Evolutionary conservation across 1,284 basidiomycete genomes (phyloP).

Genomic region (Sporisorium reilianum): DNA sequence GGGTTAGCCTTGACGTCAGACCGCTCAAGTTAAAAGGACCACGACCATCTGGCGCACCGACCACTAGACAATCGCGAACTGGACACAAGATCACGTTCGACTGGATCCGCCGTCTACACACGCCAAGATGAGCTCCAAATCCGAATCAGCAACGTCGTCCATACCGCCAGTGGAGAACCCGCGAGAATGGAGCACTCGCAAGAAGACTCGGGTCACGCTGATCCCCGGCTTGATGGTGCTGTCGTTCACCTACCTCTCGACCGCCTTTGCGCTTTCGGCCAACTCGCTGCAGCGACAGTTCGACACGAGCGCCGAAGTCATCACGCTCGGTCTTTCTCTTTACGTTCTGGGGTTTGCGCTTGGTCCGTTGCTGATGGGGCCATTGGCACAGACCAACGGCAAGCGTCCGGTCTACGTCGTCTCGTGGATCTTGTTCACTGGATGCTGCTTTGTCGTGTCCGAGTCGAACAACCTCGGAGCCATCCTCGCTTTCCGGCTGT

Average conservation of each 20-base stretch:
- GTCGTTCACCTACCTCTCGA: constrained; percentile 44
- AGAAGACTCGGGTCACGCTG: constrained; percentile 34
- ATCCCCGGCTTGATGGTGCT: constrained; percentile 39
- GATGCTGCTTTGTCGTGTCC: constrained; percentile 51
- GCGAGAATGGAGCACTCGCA: constrained; percentile 31
- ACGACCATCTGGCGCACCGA: no score
- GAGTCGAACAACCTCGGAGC: constrained; percentile 60
- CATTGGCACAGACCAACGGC: constrained; percentile 39
- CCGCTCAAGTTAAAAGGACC: no score
- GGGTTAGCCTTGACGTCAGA: neutral
- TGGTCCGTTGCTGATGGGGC: constrained; percentile 43
- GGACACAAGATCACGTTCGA: no score
- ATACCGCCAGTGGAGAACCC: constrained; percentile 36
- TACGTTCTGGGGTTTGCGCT: constrained; percentile 43
- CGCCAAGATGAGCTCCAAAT: constrained; percentile 3
- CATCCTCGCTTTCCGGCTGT: constrained; percentile 63
- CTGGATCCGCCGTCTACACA: neutral
- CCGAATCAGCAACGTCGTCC: neutral
- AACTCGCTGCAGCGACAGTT: constrained; percentile 28
- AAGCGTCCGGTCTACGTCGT: constrained; percentile 47
- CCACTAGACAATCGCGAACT: no score
- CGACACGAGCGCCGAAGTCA: constrained; percentile 30
- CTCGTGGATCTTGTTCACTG: constrained; percentile 44
- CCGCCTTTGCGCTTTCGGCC: constrained; percentile 36
- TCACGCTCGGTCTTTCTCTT: constrained; percentile 37